Conservation (phyloP, 805 yeast species). For the Grigorovia jiainica region DNA sequence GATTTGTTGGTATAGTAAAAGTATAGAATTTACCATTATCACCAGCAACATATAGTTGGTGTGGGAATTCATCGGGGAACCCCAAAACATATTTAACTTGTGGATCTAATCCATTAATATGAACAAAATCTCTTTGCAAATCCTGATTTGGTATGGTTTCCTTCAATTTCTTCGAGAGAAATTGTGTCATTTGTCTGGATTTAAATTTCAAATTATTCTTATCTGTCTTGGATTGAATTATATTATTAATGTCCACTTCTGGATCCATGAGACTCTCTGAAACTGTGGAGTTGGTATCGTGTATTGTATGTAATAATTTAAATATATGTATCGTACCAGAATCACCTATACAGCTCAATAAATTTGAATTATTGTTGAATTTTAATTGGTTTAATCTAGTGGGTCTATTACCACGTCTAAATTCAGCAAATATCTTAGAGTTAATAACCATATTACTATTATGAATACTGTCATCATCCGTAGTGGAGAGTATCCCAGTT, state of each 20-base stretch:
- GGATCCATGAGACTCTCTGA: too few relatives aligned
- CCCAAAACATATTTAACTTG: slow-evolving; percentile 16
- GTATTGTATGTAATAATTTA: slow-evolving; percentile 48
- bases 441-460: too few relatives aligned
- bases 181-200: slow-evolving; percentile 18
- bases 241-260: too few relatives aligned
- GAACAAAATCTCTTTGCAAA: slow-evolving; percentile 24
- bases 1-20: slow-evolving; percentile 20
- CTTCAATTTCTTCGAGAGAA: slow-evolving; percentile 19
- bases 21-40: slow-evolving; percentile 22
- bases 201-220: not conserved
- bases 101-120: slow-evolving; percentile 18
- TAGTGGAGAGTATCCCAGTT: slow-evolving; percentile 48
- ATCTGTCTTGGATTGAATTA: too few relatives aligned
- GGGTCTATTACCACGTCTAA: slow-evolving; percentile 67
- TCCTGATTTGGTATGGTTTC: slow-evolving; percentile 25
- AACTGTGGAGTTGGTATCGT: too few relatives aligned
- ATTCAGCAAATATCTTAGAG: slow-evolving; percentile 42
- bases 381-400: slow-evolving; percentile 59
- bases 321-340: slow-evolving; percentile 89
- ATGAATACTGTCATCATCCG: slow-evolving; percentile 13
- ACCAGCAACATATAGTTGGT: slow-evolving; percentile 22
- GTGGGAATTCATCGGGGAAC: slow-evolving; percentile 26
- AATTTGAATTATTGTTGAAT: slow-evolving; percentile 51
- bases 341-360: slow-evolving; percentile 74